A percentile compares a stretch with the other conserved stretches of the same genome.
These are phyloP conservation scores for Podosphaera xanthii DNA, from an alignment of 2,329 filamentous ascomycete species.

Conservation along the genomic window DNA sequence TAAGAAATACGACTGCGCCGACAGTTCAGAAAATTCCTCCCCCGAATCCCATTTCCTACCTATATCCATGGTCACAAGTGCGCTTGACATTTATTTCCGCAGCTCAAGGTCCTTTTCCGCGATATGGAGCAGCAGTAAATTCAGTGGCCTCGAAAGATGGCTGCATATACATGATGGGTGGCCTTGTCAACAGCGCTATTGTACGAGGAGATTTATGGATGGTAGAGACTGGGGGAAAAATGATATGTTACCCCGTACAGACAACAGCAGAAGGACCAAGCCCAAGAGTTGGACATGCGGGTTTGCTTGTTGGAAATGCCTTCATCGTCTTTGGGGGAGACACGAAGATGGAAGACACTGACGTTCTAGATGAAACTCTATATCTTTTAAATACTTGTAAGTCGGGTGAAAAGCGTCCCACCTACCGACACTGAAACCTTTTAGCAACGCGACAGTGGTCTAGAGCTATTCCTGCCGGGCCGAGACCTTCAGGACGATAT, in stretches of 20 bases:
- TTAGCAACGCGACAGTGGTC: slow-evolving; percentile 96
- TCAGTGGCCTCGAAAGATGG: slow-evolving; percentile 84
- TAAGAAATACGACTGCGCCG: slow-evolving; percentile 26
- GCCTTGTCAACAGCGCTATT: slow-evolving; percentile 78
- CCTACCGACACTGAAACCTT: slow-evolving; percentile 6
- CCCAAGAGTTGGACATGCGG: slow-evolving; percentile 81
- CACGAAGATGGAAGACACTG: slow-evolving; percentile 85
- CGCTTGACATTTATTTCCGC: slow-evolving; percentile 66
- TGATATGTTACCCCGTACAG: slow-evolving; percentile 76
- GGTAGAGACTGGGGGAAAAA: slow-evolving; percentile 70
- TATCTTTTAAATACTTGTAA: slow-evolving; percentile 94
- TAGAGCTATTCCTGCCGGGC: slow-evolving; percentile 66
- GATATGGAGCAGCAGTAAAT: slow-evolving; percentile 94
- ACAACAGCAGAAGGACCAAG: slow-evolving; percentile 88
- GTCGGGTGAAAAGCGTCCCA: slow-evolving; percentile 18
- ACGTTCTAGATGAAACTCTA: slow-evolving; percentile 79
- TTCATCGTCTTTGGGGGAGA: slow-evolving; percentile 98
- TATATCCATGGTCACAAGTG: slow-evolving; percentile 91
- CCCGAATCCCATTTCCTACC: slow-evolving; percentile 45
- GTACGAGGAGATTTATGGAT: slow-evolving; percentile 97
- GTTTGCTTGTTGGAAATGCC: slow-evolving; percentile 85
- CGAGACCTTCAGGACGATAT: slow-evolving; percentile 72
- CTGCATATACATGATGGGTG: slow-evolving; percentile 93
- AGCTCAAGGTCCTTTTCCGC: slow-evolving; percentile 71
- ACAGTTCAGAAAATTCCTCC: slow-evolving; percentile 12